Evolutionary conservation across 2,329 filamentous ascomycete species (phyloP).

Genomic region (Clonostachys solani): DNA sequence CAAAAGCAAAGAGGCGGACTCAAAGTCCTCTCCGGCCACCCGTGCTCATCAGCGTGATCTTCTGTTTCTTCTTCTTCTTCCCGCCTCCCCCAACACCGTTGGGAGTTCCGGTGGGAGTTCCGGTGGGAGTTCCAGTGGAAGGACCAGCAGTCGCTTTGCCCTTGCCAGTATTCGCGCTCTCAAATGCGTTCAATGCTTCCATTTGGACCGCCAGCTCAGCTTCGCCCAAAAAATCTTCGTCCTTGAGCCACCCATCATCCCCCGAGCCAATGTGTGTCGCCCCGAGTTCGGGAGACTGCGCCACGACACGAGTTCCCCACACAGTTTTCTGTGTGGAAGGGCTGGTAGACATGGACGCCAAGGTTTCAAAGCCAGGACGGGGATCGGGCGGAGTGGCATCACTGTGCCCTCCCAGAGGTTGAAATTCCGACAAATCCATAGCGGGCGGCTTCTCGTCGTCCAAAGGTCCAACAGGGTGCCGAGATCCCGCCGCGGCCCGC

Average conservation of each 20-base stretch:
- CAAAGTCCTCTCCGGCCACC: conserved; percentile 45
- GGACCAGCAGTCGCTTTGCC: conserved; percentile 1
- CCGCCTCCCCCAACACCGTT: conserved; percentile 27
- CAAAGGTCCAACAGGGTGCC: conserved; percentile 26
- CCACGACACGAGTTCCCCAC: conserved; percentile 80
- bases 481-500: conserved; percentile 40
- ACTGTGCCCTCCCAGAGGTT: conserved; percentile 49
- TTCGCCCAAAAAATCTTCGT: conserved; percentile 65
- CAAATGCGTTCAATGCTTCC: conserved; percentile 44
- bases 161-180: conserved; percentile 10
- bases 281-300: conserved; percentile 51
- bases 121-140: background rate
- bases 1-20: background rate
- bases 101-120: conserved; percentile 2
- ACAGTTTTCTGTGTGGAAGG: conserved; percentile 75
- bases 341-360: conserved; percentile 78
- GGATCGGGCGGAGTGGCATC: conserved; percentile 52
- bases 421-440: conserved; percentile 59
- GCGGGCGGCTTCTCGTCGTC: conserved; percentile 30
- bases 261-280: conserved; percentile 18
- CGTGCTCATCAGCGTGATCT: conserved; percentile 70
- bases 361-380: conserved; percentile 57
- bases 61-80: conserved; percentile 70
- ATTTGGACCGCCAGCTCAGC: conserved; percentile 58
- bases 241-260: conserved; percentile 84